These are phyloP conservation scores for Trichoderma gracile DNA, from an alignment of 2,329 filamentous ascomycete genomes.

Conservation along the genomic window DNA sequence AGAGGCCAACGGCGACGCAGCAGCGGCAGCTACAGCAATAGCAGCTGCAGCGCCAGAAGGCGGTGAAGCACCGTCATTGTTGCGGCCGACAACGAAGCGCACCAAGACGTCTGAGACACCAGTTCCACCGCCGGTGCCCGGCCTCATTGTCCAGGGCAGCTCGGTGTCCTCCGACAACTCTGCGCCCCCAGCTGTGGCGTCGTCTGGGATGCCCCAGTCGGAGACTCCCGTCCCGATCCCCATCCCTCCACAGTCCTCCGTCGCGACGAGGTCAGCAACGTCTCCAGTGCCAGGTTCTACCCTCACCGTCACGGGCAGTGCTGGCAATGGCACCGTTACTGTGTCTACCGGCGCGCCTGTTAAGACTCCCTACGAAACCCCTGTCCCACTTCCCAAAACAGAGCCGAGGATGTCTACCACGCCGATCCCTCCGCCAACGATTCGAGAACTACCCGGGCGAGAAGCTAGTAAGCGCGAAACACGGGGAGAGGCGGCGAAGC, in stretches of 20 bases:
- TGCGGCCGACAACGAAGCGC: conserved; percentile 50
- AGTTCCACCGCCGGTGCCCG: conserved; percentile 48
- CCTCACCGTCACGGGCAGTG: conserved; percentile 22
- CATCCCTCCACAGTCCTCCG: conserved; percentile 35
- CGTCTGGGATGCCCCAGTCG: conserved; percentile 34
- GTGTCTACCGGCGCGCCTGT: conserved; percentile 35
- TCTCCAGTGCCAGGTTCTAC: conserved; percentile 36
- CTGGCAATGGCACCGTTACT: conserved; percentile 26
- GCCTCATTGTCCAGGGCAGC: conserved; percentile 34
- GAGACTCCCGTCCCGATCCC: conserved; percentile 49
- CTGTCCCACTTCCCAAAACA: conserved; percentile 40
- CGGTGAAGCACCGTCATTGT: conserved; percentile 36
- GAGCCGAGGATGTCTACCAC: conserved; percentile 39
- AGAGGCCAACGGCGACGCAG: conserved; percentile 36
- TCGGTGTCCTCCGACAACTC: conserved; percentile 33
- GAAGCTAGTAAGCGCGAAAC: conserved; percentile 48
- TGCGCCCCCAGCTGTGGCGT: conserved; percentile 29
- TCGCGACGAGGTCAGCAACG: conserved; percentile 35
- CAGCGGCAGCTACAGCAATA: conserved; percentile 28
- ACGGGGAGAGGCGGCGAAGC: conserved; percentile 47
- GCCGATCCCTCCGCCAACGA: conserved; percentile 36
- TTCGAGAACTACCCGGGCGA: conserved; percentile 33
- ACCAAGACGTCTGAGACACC: conserved; percentile 58
- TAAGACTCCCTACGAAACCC: conserved; percentile 41
- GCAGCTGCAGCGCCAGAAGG: background rate